Base-by-base conservation (phyloP, 345 rosid genomes). In the Iberis pinnata region DNA sequence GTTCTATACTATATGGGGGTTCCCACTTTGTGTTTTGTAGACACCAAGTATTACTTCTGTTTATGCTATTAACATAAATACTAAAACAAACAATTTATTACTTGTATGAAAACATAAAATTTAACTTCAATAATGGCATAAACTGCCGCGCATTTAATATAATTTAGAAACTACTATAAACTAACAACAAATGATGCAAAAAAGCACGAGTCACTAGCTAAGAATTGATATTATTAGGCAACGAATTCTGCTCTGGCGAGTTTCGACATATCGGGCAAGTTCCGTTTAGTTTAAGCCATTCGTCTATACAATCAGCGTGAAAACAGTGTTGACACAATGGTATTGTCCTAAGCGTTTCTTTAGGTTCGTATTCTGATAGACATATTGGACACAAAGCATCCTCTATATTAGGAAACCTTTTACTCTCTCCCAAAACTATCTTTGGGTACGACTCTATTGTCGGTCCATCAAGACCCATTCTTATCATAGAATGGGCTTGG, bases 241-340 rank as follows among this genome's bases (percentile, higher is more conserved):
- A 29, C 8, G 17, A 47, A 45, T 9, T 12, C 12, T 47, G 4
- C 0, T 71, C 78, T 0, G 75, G 83, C 4, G 72, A 70, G 27
- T 83, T 79, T 19, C 88, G 73, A 54, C 90, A 86, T 17, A 81
- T 12, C 0, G 88, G 88, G 54, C 86, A 80, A 2, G 86, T 64
- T 0, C 73, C 76, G 14, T 80, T 83, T 56, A 65, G 17, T 50
- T 57, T 68, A 27, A 86, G 75, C 88, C 88, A 86, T 54, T 70
- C 74, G 44, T 83, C 77, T 8, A 83, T 64, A 49, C 95, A 79
- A 3, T 67, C 68, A 0, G 74, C 79, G 38, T 77, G 95, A 60
- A 80, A 86, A 61, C 70, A 74, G 14, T 83, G 95, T 49, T 71
- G 69, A 61, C 95, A 83, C 17, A 65, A 49, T 2, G 84, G 84